Evolutionary conservation across 139 green algal species (phyloP).

Genomic region (Chlorella vulgaris): DNA sequence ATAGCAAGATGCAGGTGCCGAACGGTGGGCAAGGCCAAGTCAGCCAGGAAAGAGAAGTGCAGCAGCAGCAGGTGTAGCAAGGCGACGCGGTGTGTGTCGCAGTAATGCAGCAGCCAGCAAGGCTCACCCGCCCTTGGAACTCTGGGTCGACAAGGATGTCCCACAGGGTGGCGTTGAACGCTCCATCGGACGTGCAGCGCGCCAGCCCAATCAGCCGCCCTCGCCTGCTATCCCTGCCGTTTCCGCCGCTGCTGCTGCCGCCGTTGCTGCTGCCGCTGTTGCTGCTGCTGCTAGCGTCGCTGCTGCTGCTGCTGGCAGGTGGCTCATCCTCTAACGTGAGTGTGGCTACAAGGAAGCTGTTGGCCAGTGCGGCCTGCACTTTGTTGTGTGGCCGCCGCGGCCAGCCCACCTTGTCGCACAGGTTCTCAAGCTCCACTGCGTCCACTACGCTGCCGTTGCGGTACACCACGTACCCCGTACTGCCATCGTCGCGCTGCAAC

Average conservation of each 20-base stretch:
- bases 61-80: too few species aligned
- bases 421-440: constrained; percentile 75
- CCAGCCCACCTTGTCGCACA: constrained; percentile 95
- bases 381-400: constrained; percentile 79
- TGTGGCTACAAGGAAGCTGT: constrained; percentile 88
- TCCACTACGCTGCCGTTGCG: constrained; percentile 74
- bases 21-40: neutral
- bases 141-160: constrained; percentile 95
- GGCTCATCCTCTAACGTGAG: constrained; percentile 62
- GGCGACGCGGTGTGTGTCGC: too few species aligned
- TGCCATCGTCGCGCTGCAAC: constrained; percentile 55
- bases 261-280: neutral
- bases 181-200: constrained; percentile 90
- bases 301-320: constrained; percentile 1
- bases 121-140: constrained; percentile 77
- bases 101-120: too few species aligned
- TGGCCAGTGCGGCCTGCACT: constrained; percentile 84
- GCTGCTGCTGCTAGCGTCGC: neutral
- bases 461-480: constrained; percentile 77
- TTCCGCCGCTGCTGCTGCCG: neutral
- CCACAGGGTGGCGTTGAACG: constrained; percentile 98
- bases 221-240: neutral
- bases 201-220: constrained; percentile 82
- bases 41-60: neutral
- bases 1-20: too few species aligned